These are phyloP conservation scores for Hypoxylon rickii DNA, from an alignment of 495 filamentous ascomycete species.

Conservation along the genomic window DNA sequence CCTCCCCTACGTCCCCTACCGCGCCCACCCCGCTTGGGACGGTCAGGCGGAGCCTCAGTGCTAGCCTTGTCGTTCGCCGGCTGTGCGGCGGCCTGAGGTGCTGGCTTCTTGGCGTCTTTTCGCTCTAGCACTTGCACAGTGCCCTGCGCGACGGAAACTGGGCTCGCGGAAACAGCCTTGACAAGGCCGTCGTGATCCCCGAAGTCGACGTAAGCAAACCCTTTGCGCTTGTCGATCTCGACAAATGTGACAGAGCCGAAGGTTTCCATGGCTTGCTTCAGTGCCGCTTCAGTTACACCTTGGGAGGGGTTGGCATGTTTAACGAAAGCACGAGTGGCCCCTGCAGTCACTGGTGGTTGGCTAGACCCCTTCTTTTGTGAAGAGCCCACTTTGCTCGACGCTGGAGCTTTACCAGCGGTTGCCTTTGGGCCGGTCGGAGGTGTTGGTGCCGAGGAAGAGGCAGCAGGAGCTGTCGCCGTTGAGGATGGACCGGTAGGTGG, in stretches of 20 bases:
- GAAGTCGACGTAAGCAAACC: slow-evolving; percentile 90
- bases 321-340: slow-evolving; percentile 81
- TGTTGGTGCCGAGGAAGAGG: slow-evolving; percentile 36
- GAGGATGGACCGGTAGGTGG: slow-evolving; percentile 29
- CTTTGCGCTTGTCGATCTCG: slow-evolving; percentile 91
- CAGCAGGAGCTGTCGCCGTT: slow-evolving; percentile 32
- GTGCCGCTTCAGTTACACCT: slow-evolving; percentile 79
- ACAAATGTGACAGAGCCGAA: slow-evolving; percentile 76
- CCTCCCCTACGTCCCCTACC: slow-evolving; percentile 28
- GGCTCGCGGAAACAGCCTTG: slow-evolving; percentile 80
- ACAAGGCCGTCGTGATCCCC: slow-evolving; percentile 68
- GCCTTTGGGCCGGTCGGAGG: slow-evolving; percentile 43
- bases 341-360: slow-evolving; percentile 48
- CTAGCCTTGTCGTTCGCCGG: slow-evolving; percentile 17
- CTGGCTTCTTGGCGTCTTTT: slow-evolving; percentile 58
- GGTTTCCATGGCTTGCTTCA: slow-evolving; percentile 69
- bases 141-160: slow-evolving; percentile 78
- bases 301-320: slow-evolving; percentile 93
- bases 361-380: slow-evolving; percentile 32
- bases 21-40: slow-evolving; percentile 32
- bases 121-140: slow-evolving; percentile 85
- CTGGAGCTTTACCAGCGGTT: slow-evolving; percentile 31
- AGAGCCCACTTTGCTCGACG: slow-evolving; percentile 18
- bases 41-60: slow-evolving; percentile 20
- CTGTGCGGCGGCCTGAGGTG: slow-evolving; percentile 13